Conservation (phyloP, 805 yeast genomes). For the Wickerhamiella sergipiensis region DNA sequence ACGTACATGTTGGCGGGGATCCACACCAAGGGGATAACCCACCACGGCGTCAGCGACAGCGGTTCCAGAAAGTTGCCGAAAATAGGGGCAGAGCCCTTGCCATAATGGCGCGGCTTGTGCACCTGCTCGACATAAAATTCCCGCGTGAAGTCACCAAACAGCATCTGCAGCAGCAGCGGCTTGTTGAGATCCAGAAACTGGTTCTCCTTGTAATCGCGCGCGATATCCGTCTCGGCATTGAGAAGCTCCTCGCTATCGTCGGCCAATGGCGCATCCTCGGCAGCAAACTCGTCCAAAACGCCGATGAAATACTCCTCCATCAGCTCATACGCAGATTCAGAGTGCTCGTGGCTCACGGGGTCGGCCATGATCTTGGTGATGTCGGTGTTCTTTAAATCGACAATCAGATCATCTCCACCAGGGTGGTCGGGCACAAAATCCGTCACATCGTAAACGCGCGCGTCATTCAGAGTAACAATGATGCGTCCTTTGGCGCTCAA, state of each 20-base stretch:
- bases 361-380: conserved; percentile 67
- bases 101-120: conserved; percentile 96
- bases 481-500: conserved; percentile 24
- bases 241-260: conserved; percentile 33
- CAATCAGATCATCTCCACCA: conserved; percentile 47
- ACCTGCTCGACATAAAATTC: conserved; percentile 92
- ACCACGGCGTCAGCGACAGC: conserved; percentile 85
- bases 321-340: conserved; percentile 76
- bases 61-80: conserved; percentile 95
- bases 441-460: conserved; percentile 79
- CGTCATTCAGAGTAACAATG: conserved; percentile 61
- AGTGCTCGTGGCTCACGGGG: conserved; percentile 56
- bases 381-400: conserved; percentile 27
- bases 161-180: conserved; percentile 72
- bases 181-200: conserved; percentile 73
- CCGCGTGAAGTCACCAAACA: conserved; percentile 61
- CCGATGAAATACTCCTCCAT: conserved; percentile 66
- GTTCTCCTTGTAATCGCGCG: conserved; percentile 58
- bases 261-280: conserved; percentile 39
- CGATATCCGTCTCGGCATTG: conserved; percentile 64
- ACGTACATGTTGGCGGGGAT: conserved; percentile 61
- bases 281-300: conserved; percentile 28
- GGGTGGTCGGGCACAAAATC: conserved; percentile 59
- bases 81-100: conserved; percentile 89
- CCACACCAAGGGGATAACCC: conserved; percentile 80